These are phyloP conservation scores for Carex myosuroides DNA, from an alignment of 176 grass and related monocot genomes.

Conservation along the genomic window DNA sequence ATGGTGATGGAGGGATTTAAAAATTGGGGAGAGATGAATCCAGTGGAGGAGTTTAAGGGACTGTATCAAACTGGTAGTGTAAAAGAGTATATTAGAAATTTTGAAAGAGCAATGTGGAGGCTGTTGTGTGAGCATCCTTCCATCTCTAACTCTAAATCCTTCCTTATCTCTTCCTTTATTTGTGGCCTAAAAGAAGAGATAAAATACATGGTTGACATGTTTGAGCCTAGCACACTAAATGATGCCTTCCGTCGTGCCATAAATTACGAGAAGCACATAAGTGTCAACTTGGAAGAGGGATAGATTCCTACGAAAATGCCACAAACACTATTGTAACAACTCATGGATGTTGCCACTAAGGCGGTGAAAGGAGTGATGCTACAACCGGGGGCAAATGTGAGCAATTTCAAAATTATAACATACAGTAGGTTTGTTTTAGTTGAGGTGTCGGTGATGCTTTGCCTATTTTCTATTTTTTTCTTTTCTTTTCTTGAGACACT, in stretches of 20 bases:
- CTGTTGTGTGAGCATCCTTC: background rate
- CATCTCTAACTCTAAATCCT: background rate
- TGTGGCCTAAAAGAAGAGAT: background rate
- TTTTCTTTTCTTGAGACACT: background rate
- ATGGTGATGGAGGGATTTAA: background rate
- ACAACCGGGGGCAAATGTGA: background rate
- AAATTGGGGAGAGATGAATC: background rate
- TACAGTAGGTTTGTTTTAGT: background rate
- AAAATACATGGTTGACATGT: background rate
- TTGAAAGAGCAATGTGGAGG: background rate
- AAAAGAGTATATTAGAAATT: background rate
- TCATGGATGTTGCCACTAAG: too few relatives aligned
- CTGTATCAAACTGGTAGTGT: background rate
- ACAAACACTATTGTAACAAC: background rate
- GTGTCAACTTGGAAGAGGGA: background rate
- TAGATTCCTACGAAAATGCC: background rate
- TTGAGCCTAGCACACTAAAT: background rate
- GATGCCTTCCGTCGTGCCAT: background rate
- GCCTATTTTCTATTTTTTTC: background rate
- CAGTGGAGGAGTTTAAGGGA: background rate
- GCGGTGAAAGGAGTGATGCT: background rate
- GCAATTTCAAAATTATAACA: background rate
- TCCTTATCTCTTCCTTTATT: background rate
- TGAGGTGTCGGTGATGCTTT: background rate
- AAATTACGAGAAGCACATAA: background rate